Conservation (phyloP, 2,329 filamentous ascomycete species). For the Scopulariopsis brevicaulis region DNA sequence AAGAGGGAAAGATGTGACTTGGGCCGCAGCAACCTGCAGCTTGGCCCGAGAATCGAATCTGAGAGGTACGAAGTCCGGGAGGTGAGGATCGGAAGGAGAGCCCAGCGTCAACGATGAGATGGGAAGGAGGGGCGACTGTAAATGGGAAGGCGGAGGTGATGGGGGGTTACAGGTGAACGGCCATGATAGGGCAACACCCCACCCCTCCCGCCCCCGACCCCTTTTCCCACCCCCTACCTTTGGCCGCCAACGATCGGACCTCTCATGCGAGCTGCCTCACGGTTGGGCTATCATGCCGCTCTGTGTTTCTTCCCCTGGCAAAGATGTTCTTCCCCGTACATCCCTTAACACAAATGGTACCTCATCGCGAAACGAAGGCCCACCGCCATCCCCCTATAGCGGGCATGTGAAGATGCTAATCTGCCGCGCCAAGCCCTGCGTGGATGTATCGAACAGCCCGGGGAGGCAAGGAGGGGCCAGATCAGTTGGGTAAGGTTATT, state of each 20-base stretch:
- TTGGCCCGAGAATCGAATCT: background rate
- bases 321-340: background rate
- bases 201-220: background rate
- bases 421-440: no score
- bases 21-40: background rate
- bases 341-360: background rate
- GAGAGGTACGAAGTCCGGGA: background rate
- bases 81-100: background rate
- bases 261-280: conserved; percentile 1
- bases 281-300: conserved; percentile 2
- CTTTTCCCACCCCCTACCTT: background rate
- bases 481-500: no score
- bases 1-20: background rate
- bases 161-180: background rate
- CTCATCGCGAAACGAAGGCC: background rate
- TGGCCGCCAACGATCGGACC: background rate
- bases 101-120: background rate
- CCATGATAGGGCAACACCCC: background rate
- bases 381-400: background rate
- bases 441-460: no score
- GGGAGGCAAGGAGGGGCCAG: no score
- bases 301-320: background rate
- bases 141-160: background rate
- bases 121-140: background rate
- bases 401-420: background rate